phyloP scores from a whole-genome alignment of 805 yeast species.

The Wickerhamomyces silvicola region DNA sequence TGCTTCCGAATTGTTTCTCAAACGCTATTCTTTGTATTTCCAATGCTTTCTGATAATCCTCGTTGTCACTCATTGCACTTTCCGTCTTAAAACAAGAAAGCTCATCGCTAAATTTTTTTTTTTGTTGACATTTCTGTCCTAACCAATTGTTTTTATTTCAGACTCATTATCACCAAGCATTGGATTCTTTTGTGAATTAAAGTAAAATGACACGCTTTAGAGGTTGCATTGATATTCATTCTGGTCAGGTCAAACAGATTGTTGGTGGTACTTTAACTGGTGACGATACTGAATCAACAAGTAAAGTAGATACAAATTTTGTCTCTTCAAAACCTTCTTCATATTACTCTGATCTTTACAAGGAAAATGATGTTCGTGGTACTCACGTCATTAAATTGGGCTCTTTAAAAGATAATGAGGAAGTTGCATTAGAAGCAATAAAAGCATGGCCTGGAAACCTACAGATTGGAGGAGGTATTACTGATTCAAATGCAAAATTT shows the following conservation, averaged over 20 bases:
- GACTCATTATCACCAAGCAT: too few relatives aligned
- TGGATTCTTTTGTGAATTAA: too few relatives aligned
- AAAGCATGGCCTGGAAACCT: conserved; percentile 63
- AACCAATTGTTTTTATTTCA: too few relatives aligned
- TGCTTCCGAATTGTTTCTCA: conserved; percentile 57
- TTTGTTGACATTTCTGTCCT: not conserved
- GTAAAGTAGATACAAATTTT: conserved; percentile 58
- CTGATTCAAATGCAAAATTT: conserved; percentile 55
- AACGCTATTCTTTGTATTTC: conserved; percentile 53
- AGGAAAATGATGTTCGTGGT: conserved; percentile 50
- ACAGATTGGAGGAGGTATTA: conserved; percentile 95
- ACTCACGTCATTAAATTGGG: conserved; percentile 95
- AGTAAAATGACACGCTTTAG: conserved; percentile 80
- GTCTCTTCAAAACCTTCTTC: conserved; percentile 70
- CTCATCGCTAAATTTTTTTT: conserved; percentile 1
- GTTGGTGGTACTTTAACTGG: conserved; percentile 83
- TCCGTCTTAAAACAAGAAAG: conserved; percentile 3
- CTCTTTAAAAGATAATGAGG: conserved; percentile 63
- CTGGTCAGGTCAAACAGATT: conserved; percentile 93
- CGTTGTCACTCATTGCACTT: conserved; percentile 12
- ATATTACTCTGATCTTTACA: conserved; percentile 69
- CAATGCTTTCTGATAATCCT: conserved; percentile 19
- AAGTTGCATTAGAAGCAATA: conserved; percentile 75
- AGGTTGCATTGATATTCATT: conserved; percentile 94
- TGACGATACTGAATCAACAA: conserved; percentile 40